These are phyloP conservation scores for Geotrichum siamense DNA, from an alignment of 1,139 yeast species.

Conservation along the genomic window DNA sequence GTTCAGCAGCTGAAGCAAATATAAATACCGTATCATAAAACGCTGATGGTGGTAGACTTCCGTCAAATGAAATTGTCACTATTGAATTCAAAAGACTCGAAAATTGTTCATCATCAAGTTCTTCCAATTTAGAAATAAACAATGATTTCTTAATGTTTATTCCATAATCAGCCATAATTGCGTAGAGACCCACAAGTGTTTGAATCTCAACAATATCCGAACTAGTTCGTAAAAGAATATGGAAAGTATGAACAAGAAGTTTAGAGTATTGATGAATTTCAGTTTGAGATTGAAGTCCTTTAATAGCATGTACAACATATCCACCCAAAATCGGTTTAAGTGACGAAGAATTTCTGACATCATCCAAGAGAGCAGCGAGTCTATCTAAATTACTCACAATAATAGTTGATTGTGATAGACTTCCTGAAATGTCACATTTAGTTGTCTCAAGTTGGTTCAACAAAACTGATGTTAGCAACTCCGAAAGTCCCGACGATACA, in stretches of 20 bases:
- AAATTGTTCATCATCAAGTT: constrained; percentile 9
- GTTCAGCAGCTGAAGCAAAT: constrained; percentile 13
- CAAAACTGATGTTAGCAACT: constrained; percentile 3
- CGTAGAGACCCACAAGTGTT: constrained; percentile 10
- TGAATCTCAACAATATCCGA: constrained; percentile 4
- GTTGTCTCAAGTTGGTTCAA: constrained; percentile 8
- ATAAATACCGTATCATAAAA: constrained; percentile 5
- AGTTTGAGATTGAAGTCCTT: neutral
- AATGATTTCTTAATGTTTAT: constrained; percentile 9
- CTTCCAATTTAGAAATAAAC: constrained; percentile 1
- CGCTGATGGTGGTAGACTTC: constrained; percentile 5
- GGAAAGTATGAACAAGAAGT: constrained; percentile 10
- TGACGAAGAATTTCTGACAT: neutral
- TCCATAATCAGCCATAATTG: constrained; percentile 7
- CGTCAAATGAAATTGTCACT: constrained; percentile 6
- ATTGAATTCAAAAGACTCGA: neutral
- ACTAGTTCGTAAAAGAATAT: constrained; percentile 9
- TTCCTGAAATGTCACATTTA: neutral
- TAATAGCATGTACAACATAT: constrained; percentile 7
- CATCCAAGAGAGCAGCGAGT: constrained; percentile 3
- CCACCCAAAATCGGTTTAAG: constrained; percentile 10
- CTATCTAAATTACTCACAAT: constrained; percentile 11
- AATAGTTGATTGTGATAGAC: constrained; percentile 1
- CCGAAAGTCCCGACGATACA: constrained; percentile 2
- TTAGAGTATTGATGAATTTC: neutral